phyloP scores from a whole-genome alignment of 1,284 basidiomycete genomes.

The Trichosporon coremiiforme region DNA sequence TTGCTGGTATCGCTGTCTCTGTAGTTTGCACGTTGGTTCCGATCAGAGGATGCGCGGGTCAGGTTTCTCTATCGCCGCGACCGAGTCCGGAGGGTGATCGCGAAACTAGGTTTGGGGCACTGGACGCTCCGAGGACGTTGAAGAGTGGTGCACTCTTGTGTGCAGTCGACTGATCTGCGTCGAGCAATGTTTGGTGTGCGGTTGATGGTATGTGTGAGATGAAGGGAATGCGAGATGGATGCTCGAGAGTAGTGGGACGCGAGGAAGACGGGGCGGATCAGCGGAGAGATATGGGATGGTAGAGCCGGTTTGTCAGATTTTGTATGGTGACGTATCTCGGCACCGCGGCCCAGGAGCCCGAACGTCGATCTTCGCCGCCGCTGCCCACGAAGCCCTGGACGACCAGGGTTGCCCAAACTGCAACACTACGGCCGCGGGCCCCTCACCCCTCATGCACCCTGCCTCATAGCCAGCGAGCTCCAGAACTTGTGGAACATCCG shows the following conservation, averaged over 20 bases:
- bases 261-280: not conserved
- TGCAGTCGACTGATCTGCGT: not conserved
- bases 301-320: not conserved
- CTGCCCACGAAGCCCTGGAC: not conserved
- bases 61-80: not conserved
- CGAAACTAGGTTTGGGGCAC: not conserved
- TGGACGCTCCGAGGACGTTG: not conserved
- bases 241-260: not conserved
- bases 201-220: not conserved
- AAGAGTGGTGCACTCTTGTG: not conserved
- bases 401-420: not conserved
- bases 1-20: not conserved
- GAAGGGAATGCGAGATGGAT: not conserved
- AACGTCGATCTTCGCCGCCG: not conserved
- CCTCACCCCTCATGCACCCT: not conserved
- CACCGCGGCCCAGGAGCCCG: not conserved
- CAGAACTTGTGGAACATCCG: not conserved
- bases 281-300: not conserved
- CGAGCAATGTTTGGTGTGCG: not conserved
- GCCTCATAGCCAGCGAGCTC: not conserved
- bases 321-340: conserved; percentile 13
- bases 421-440: not conserved
- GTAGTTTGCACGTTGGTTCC: not conserved
- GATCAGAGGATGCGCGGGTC: not conserved
- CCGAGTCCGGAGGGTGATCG: not conserved